These are phyloP conservation scores for Xerocomellus amylosporus DNA, from an alignment of 768 basidiomycete genomes.

Conservation along the genomic window DNA sequence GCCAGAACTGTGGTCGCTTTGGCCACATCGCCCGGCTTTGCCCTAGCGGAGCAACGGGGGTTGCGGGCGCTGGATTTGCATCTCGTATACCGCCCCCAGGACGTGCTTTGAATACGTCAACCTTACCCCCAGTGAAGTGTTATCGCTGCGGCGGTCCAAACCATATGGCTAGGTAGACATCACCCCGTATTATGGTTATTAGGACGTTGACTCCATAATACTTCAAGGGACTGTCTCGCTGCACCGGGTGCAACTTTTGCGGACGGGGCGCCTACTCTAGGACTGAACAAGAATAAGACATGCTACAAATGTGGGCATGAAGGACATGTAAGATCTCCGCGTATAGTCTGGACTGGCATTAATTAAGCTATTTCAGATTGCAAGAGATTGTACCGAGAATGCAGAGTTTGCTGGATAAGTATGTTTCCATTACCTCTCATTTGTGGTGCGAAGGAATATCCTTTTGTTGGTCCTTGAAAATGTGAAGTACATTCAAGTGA, in stretches of 20 bases:
- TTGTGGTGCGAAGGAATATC: conserved; percentile 9
- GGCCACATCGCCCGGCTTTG: conserved; percentile 82
- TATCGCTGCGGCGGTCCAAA: conserved; percentile 89
- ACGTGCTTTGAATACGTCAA: conserved; percentile 69
- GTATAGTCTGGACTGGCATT: conserved; percentile 1
- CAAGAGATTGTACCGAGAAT: conserved; percentile 61
- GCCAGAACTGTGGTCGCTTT: conserved; percentile 73
- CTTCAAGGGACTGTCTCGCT: conserved; percentile 75
- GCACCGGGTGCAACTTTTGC: conserved; percentile 53
- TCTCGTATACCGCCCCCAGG: conserved; percentile 73
- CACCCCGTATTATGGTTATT: neutral
- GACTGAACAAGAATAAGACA: conserved; percentile 65
- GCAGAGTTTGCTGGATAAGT: conserved; percentile 48
- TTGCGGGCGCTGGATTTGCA: conserved; percentile 47
- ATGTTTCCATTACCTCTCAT: conserved; percentile 3
- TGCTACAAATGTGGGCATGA: conserved; percentile 89
- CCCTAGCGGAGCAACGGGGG: conserved; percentile 46
- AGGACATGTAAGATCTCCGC: conserved; percentile 65
- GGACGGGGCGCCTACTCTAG: conserved; percentile 41
- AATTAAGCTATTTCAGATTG: conserved; percentile 43
- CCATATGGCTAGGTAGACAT: conserved; percentile 71
- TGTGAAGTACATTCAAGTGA: conserved; percentile 14
- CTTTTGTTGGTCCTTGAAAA: conserved; percentile 18
- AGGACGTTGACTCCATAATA: conserved; percentile 6
- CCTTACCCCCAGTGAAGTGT: conserved; percentile 81